Evolutionary conservation across 148 eudicot species (phyloP), one percentile per base, ranked within the genome.

Genomic region (Fallopia convolvulus): DNA sequence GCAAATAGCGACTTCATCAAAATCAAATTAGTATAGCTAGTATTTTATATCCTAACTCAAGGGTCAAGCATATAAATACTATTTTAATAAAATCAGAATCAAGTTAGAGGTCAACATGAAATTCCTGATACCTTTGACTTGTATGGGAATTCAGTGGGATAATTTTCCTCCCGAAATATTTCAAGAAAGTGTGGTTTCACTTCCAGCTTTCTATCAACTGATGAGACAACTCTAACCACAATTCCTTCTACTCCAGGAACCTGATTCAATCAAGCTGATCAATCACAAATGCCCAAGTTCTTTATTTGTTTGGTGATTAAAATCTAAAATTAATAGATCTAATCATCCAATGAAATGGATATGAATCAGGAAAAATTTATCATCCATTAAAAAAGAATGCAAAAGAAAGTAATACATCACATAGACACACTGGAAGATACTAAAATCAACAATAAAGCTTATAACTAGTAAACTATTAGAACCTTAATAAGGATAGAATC

Each of bases 151-250:
- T 95, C 99, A 21, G 80, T 66, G 8, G 99, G 97, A 76, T 89
- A 95, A 81, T 95, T 92, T 55, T 89, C 97, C 60, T 95, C 99
- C 79, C 88, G 91, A 58, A 95, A 95, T 79, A 91, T 91, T 80
- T 92, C 97, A 72, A 91, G 90, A 79, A 95, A 95, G 21, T 93
- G 82, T 65, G 86, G 89, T 81, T 92, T 95, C 70, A 95, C 99
- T 78, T 95, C 97, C 88, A 95, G 85, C 84, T 90, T 95, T 82
- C 91, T 92, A 90, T 95, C 97, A 72, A 93, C 97, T 48, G 99
- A 95, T 33, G 99, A 95, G 68, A 95, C 99, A 60, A 95, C 99
- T 82, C 99, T 87, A 47, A 95, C 90, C 79, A 95, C 97, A 79
- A 95, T 90, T 61, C 85, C 89, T 56, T 92, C 99, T 77, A 92